phyloP scores from a whole-genome alignment of 2,329 filamentous ascomycete species.

The Trichophyton verrucosum region DNA sequence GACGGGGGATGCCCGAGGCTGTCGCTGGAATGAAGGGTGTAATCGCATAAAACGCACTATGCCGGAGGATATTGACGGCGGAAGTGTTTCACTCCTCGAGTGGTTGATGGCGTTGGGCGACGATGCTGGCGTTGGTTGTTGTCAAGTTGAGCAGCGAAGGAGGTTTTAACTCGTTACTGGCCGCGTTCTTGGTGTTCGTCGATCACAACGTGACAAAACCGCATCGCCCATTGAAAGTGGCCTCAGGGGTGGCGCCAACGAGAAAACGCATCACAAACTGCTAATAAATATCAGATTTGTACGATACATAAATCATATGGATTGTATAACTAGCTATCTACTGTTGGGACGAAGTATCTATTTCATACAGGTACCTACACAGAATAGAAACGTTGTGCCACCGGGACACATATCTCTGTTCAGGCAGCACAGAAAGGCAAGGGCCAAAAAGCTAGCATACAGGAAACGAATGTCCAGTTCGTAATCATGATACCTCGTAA shows the following conservation, averaged over 20 bases:
- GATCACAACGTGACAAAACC: neutral
- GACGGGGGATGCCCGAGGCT: neutral
- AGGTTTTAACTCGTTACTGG: neutral
- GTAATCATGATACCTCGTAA: neutral
- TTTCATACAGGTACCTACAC: neutral
- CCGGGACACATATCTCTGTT: neutral
- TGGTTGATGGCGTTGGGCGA: neutral
- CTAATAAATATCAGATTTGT: neutral
- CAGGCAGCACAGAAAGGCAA: neutral
- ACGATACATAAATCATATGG: neutral
- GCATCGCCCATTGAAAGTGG: neutral
- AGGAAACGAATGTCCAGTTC: neutral
- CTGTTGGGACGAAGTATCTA: neutral
- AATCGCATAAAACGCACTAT: neutral
- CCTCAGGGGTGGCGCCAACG: neutral
- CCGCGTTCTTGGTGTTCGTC: neutral
- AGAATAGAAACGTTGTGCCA: neutral
- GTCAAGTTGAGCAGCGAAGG: neutral
- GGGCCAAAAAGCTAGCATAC: neutral
- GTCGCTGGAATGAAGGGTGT: neutral
- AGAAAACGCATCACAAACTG: neutral
- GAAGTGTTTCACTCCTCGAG: neutral
- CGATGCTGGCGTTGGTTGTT: neutral
- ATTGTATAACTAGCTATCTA: neutral
- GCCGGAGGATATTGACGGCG: neutral